Conservation (phyloP, 768 basidiomycete genomes). For the Pleurotus platypus region DNA sequence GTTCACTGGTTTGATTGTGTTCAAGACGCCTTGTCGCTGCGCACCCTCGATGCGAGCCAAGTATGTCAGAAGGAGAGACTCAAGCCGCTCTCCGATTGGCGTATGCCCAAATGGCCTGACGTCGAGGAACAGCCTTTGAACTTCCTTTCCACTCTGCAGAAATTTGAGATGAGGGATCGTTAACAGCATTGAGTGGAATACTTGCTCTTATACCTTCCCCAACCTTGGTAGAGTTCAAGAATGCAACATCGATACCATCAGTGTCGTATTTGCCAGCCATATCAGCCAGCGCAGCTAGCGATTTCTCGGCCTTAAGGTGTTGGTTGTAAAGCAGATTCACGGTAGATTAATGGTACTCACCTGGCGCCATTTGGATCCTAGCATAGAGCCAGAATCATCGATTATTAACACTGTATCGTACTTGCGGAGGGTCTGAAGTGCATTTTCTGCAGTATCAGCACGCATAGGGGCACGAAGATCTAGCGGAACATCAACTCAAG, state of each 20-base stretch:
- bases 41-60: slow-evolving; percentile 25
- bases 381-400: slow-evolving; percentile 56
- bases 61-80: slow-evolving; percentile 26
- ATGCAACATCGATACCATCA: slow-evolving; percentile 61
- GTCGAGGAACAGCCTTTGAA: slow-evolving; percentile 38
- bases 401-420: slow-evolving; percentile 48
- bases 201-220: slow-evolving; percentile 36
- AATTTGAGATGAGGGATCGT: too few species aligned
- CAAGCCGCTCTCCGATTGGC: slow-evolving; percentile 36
- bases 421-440: slow-evolving; percentile 3
- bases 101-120: slow-evolving; percentile 44
- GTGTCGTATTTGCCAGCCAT: slow-evolving; percentile 46
- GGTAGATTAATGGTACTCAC: slow-evolving; percentile 19
- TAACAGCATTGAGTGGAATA: background rate
- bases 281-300: slow-evolving; percentile 45
- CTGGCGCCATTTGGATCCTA: slow-evolving; percentile 40
- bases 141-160: slow-evolving; percentile 30
- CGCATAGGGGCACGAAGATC: slow-evolving; percentile 8
- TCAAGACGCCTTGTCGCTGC: slow-evolving; percentile 15
- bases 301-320: slow-evolving; percentile 33
- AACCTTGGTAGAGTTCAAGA: slow-evolving; percentile 41
- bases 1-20: slow-evolving; percentile 51
- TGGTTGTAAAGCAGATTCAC: too few species aligned
- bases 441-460: slow-evolving; percentile 6
- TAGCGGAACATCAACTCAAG: background rate